Percentiles rank a stretch among this genome's conserved stretches.
phyloP scores from a whole-genome alignment of 2,329 filamentous ascomycete species.

The Neurospora sp. region DNA sequence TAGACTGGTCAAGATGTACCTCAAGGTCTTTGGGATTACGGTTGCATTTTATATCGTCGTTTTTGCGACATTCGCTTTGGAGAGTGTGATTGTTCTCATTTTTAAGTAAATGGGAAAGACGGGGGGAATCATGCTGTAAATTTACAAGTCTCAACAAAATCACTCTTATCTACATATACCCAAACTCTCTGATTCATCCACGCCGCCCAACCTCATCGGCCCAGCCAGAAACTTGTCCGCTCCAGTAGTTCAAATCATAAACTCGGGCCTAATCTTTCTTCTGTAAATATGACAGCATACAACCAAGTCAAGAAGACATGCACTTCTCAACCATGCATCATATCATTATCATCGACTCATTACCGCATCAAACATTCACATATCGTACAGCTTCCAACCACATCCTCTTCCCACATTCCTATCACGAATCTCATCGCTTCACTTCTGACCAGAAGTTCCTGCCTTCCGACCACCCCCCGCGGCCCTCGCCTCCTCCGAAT shows the following conservation, averaged over 20 bases:
- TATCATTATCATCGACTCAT: background rate
- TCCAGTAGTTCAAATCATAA: background rate
- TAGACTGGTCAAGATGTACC: constrained; percentile 63
- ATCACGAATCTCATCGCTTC: background rate
- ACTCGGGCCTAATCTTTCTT: background rate
- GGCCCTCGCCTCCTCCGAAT: background rate
- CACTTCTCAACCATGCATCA: background rate
- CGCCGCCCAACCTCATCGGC: background rate
- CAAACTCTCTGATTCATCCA: background rate
- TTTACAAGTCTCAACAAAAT: background rate
- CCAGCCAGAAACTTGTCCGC: background rate
- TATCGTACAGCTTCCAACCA: background rate
- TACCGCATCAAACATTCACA: background rate
- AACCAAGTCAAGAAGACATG: background rate
- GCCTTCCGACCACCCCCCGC: background rate
- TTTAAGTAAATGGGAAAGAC: background rate
- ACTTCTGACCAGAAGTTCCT: background rate
- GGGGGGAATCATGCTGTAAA: background rate
- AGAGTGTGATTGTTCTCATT: background rate
- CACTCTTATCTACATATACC: background rate
- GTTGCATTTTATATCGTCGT: constrained; percentile 37
- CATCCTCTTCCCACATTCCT: too few relatives aligned
- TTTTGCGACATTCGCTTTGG: constrained; percentile 18
- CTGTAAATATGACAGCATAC: background rate
- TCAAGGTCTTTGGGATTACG: constrained; percentile 56